Base-by-base conservation (phyloP, 495 filamentous ascomycete species). In the Antarctomyces pellizariae region DNA sequence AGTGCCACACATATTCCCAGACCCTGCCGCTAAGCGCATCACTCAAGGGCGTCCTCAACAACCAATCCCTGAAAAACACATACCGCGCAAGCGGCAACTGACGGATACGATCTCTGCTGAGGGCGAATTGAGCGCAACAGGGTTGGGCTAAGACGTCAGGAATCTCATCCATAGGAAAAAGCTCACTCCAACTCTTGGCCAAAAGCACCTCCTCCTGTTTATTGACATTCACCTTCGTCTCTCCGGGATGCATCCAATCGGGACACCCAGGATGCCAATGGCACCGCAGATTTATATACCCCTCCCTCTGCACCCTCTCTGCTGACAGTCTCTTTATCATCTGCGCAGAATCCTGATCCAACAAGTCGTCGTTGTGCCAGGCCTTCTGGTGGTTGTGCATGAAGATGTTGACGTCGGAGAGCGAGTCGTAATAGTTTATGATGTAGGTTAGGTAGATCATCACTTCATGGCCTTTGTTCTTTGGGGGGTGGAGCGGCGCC, bases 1-100 rank as follows among this genome's bases (percentile, higher is more conserved):
- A 57, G 44, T 75, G 69, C 64, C 66, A 75, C 22, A 70, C 26
- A 41, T 70, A 72, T 45, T 74, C 70, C 56, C 67, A 56, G 5
- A 74, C 47, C 8, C 67, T 37, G 2, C 67, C 68, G 26, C 55
- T 62, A 15, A 59, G 48, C 9, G 52, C 49, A 32, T 73, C 66
- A 13, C 52, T 41, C 28, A 70, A 36, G 8, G 50, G 46, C 4
- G 68, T 70, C 10, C 56, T 45, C 24, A 67, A 37, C 8, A 74
- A 29, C 69, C 69, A 75, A n/a, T 50, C 32, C 10, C 65, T 49
- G 35, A 53, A 66, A 7, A 32, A 35, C 9, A 51, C 33, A 38
- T 70, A 72, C 16, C 54, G 49, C 13, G 45, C 44, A 31, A 47
- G 33, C 5, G 61, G 46, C 16, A 62, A 38, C 4, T 44, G 37